Evolutionary conservation across 2,329 filamentous ascomycete species (phyloP), one percentile per base, ranked within the genome.

Genomic region (Calonectria hawksworthii): DNA sequence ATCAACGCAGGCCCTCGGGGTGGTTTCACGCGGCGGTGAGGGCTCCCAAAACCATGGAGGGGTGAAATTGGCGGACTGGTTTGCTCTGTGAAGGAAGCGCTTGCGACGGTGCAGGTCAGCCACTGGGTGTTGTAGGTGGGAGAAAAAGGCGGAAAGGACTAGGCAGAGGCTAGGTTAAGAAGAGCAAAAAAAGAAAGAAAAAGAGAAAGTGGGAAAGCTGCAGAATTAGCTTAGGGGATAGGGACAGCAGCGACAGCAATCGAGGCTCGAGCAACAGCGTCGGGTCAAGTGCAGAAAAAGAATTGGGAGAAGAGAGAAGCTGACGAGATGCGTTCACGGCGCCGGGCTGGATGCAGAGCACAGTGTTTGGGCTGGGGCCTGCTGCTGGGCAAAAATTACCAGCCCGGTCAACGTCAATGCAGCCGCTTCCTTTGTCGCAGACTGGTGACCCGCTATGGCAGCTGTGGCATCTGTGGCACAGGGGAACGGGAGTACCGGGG

Each of bases 1-100:
- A 74, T 74, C 70, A 74, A 79, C 75, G 76, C 78, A 79, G 70
- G 72, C 66, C 74, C 75, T 78, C 68, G 70, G 67, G 63, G 74
- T 34, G 59, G 70, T 70, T 73, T 77, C 72, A 72, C 74, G 66
- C 32, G 51, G 51, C 61, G 73, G 67, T 73, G 68, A 74, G 72
- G 66, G 67, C 76, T 72, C 54, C 70, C 54, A 74, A 51, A 76
- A 74, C 70, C 79, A 81, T 81, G 73, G 65, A 73, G 74, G 52
- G 63, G 52, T 66, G 51, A 52, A 56, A 50, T 66, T 47, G 70
- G 56, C 41, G 47, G 34, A 63, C 28, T 54, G 44, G 63, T 41
- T 66, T 70, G 70, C 30, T 73, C 30, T 54, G 56, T 64, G 64
- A 50, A 44, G 44, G 64, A 59, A 51, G 61, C 38, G 52, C 65